phyloP scores from a whole-genome alignment of 2,329 filamentous ascomycete genomes.

The Diaporthe sp. region DNA sequence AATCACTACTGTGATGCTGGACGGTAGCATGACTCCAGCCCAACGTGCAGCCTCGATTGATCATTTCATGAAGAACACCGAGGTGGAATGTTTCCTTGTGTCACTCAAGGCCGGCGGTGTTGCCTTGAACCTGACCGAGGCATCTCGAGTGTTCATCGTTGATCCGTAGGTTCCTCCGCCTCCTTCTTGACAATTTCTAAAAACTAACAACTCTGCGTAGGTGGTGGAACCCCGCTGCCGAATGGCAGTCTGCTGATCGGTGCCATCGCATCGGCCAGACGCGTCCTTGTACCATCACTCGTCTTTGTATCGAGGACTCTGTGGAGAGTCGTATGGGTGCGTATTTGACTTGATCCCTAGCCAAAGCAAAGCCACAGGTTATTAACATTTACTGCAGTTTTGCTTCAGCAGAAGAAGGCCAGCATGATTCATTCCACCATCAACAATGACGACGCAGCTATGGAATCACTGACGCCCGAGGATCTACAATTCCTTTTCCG shows the following conservation, averaged over 20 bases:
- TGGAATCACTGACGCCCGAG: constrained; percentile 90
- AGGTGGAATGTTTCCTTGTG: constrained; percentile 96
- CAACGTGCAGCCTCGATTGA: constrained; percentile 95
- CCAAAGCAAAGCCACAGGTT: not conserved
- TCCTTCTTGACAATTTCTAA: constrained; percentile 1
- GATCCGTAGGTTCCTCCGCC: constrained; percentile 79
- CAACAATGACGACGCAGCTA: constrained; percentile 90
- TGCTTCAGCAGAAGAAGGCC: constrained; percentile 98
- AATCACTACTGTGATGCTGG: constrained; percentile 97
- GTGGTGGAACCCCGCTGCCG: constrained; percentile 99
- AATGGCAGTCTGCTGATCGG: constrained; percentile 97
- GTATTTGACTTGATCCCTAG: not conserved
- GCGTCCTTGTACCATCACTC: constrained; percentile 92
- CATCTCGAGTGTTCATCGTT: constrained; percentile 94
- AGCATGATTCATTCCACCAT: constrained; percentile 98
- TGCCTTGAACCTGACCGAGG: constrained; percentile 94
- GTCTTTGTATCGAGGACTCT: constrained; percentile 95
- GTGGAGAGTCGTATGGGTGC: constrained; percentile 88
- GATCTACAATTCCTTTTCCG: constrained; percentile 98
- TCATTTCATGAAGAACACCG: constrained; percentile 94
- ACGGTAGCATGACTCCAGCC: constrained; percentile 95
- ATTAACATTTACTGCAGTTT: constrained; percentile 60
- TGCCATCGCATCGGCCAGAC: constrained; percentile 96
- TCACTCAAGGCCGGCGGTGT: constrained; percentile 97
- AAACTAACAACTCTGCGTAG: constrained; percentile 56